Base-by-base conservation (phyloP, 228 moss, liverwort and hornwort species). In the Sphagnum fallax region DNA sequence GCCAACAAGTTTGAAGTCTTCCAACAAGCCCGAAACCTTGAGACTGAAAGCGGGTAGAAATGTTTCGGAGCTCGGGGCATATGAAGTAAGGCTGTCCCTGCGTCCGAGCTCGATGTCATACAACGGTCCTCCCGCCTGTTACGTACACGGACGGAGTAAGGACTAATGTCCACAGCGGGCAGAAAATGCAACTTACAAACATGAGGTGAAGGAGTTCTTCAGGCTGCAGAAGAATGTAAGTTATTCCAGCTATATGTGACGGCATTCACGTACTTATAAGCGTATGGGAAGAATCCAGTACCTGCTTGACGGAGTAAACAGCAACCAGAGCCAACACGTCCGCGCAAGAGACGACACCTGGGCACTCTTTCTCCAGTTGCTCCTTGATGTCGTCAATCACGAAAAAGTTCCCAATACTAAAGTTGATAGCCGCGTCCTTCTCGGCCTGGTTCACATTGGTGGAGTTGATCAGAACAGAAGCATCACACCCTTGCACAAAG, bases 341-440 rank as follows among this genome's bases (percentile, higher is more conserved):
- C 4, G 76, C 67, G 18, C 76, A 77, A 0, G 72, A 68, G 16
- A 72, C 72, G 4, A 67, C 15, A 4, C 52, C 76, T 4, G 75
- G 75, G 63, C 75, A 75, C 8, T 18, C 75, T 8, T 55, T 10
- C 63, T 75, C 75, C 15, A 75, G 75, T 4, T 62, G 52, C 12
- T 47, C 63, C 75, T 75, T 75, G 63, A 75, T 75, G 16, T 77
- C 72, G 49, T 72, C 76, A 32, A 72, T 77, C 6, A 71, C 62
- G 67, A 60, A 15, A 60, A 77, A 77, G 11, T 67, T 57, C 52
- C 71, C 49, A 5, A 72, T 32, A 8, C 67, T 67, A 52, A 67
- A 63, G 58, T 77, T 77, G 49, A 57, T 49, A 0, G 50, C 48
- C 4, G 79, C 75, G 12, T 83, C 79, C 61, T 79, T 83, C 83